phyloP scores from a whole-genome alignment of 257 asterid species.

The Gentiana dahurica region DNA sequence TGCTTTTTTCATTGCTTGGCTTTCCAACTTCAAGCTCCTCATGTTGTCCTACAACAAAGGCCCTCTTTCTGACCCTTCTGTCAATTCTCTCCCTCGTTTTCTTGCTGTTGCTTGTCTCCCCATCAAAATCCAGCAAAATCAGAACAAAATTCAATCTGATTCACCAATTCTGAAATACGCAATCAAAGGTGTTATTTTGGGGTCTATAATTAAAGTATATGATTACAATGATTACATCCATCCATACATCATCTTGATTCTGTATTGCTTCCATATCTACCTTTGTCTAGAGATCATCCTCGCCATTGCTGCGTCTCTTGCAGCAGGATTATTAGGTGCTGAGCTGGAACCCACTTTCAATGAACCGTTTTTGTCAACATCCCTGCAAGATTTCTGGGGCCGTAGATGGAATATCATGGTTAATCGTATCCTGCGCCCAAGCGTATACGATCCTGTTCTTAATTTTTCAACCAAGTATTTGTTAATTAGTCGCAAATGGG shows the following conservation, averaged over 20 bases:
- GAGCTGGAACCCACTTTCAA: conserved; percentile 83
- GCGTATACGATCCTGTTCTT: conserved; percentile 50
- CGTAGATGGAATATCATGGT: conserved; percentile 87
- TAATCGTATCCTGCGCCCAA: conserved; percentile 58
- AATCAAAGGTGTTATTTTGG: conserved; percentile 34
- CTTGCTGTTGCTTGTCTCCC: conserved; percentile 59
- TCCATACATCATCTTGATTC: conserved; percentile 16
- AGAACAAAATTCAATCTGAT: conserved; percentile 1
- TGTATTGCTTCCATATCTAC: conserved; percentile 44
- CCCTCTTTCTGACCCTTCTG: conserved; percentile 41
- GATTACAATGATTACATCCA: conserved; percentile 27
- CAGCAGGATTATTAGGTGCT: conserved; percentile 36
- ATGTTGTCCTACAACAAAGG: conserved; percentile 45
- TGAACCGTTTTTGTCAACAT: conserved; percentile 60
- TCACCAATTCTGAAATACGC: conserved; percentile 26
- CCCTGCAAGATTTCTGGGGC: conserved; percentile 87
- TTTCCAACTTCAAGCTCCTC: conserved; percentile 60
- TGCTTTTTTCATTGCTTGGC: conserved; percentile 72
- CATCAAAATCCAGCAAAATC: conserved; percentile 28
- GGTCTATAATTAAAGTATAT: conserved; percentile 25
- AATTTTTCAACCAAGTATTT: conserved; percentile 20
- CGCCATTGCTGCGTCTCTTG: conserved; percentile 43
- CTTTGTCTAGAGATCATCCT: conserved; percentile 39
- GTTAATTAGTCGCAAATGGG: conserved; percentile 35
- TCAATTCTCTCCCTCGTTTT: conserved; percentile 42